A percentile compares a stretch with the other conserved stretches of the same genome.
Conservation (phyloP, 1,284 basidiomycete species). For the Bjerkandera adusta region DNA sequence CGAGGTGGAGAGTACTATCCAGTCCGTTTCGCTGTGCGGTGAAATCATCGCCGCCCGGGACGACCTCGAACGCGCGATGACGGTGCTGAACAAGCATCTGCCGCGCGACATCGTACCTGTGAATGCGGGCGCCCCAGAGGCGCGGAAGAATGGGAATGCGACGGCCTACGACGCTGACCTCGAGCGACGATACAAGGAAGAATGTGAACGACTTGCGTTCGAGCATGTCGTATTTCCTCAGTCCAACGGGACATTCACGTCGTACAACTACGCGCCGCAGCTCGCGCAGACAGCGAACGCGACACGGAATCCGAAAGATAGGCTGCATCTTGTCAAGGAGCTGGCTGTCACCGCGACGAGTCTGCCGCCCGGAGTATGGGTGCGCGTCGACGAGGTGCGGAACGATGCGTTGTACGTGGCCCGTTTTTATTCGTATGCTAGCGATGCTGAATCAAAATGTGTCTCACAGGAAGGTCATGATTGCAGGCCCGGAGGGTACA, state of each 20-base stretch:
- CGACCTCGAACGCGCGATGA: slow-evolving; percentile 47
- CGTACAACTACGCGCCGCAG: slow-evolving; percentile 36
- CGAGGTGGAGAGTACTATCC: slow-evolving; percentile 42
- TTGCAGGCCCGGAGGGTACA: slow-evolving; percentile 52
- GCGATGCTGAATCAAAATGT: background rate
- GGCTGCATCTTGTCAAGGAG: slow-evolving; percentile 53
- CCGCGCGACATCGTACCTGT: background rate
- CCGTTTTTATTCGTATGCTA: background rate
- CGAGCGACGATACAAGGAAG: slow-evolving; percentile 39
- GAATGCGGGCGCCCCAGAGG: slow-evolving; percentile 6
- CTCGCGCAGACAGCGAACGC: slow-evolving; percentile 35
- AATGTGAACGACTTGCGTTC: slow-evolving; percentile 48
- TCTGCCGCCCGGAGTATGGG: slow-evolving; percentile 52
- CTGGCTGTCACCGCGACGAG: slow-evolving; percentile 52
- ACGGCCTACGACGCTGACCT: slow-evolving; percentile 29
- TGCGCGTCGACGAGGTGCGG: slow-evolving; percentile 53
- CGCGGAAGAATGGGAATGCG: slow-evolving; percentile 32
- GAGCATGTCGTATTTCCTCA: slow-evolving; percentile 35
- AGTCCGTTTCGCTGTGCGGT: slow-evolving; percentile 46
- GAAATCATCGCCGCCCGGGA: slow-evolving; percentile 49
- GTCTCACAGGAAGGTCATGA: slow-evolving; percentile 46
- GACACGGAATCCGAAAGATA: slow-evolving; percentile 44
- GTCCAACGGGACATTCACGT: slow-evolving; percentile 25
- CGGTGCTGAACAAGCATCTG: slow-evolving; percentile 32
- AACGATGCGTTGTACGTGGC: slow-evolving; percentile 49